Percentiles rank a stretch among this genome's conserved stretches.
These are phyloP conservation scores for Amanita molliuscula DNA, from an alignment of 768 basidiomycete species.

Conservation along the genomic window DNA sequence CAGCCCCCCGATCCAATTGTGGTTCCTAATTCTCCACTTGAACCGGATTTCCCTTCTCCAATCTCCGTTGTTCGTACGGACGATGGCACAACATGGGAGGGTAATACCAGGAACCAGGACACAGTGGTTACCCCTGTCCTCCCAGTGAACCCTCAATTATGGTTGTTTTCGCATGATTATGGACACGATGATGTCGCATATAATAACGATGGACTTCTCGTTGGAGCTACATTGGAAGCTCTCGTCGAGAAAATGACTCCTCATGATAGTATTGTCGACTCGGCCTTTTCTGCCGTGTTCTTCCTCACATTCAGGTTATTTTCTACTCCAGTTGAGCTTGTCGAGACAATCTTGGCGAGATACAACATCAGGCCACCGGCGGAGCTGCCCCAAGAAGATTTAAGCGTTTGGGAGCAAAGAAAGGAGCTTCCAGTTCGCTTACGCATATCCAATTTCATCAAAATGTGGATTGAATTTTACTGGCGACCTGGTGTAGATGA, in stretches of 20 bases:
- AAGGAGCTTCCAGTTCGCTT: constrained; percentile 88
- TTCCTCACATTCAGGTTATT: constrained; percentile 95
- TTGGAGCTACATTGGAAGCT: constrained; percentile 81
- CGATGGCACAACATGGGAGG: constrained; percentile 53
- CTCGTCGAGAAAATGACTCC: constrained; percentile 98
- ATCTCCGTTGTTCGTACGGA: constrained; percentile 38
- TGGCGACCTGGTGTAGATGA: constrained; percentile 78
- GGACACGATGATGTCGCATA: constrained; percentile 77
- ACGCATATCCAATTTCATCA: constrained; percentile 87
- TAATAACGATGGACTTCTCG: constrained; percentile 82
- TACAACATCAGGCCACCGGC: constrained; percentile 71
- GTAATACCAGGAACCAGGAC: constrained; percentile 26
- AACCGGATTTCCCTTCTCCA: constrained; percentile 41
- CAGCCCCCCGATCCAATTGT: constrained; percentile 8
- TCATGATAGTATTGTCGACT: constrained; percentile 83
- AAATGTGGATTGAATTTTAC: constrained; percentile 86
- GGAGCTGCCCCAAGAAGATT: constrained; percentile 45
- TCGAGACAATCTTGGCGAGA: constrained; percentile 67
- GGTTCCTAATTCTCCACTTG: constrained; percentile 20
- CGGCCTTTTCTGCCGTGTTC: constrained; percentile 81
- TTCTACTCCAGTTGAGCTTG: constrained; percentile 65
- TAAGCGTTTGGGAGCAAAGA: constrained; percentile 70
- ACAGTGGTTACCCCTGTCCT: constrained; percentile 38
- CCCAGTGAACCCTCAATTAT: constrained; percentile 33
- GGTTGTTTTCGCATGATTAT: constrained; percentile 70